Conservation (phyloP, 2,329 filamentous ascomycete species). For the Aspergillus sp. region DNA sequence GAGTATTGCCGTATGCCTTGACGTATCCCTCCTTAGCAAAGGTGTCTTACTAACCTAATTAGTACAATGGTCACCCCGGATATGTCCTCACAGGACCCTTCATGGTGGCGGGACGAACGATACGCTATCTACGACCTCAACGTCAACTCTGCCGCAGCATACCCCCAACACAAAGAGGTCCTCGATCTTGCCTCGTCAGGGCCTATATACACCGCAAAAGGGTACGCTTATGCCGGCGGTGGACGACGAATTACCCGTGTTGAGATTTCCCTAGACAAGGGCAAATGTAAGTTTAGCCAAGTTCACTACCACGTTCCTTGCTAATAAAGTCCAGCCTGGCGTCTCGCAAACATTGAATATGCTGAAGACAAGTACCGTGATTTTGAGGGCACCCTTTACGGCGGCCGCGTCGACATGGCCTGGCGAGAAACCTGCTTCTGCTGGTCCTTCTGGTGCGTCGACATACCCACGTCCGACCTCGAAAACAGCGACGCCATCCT, state of each 20-base stretch:
- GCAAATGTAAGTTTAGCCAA: slow-evolving; percentile 55
- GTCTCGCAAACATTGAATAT: slow-evolving; percentile 75
- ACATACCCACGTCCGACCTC: slow-evolving; percentile 67
- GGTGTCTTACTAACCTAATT: slow-evolving; percentile 13
- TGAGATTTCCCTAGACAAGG: slow-evolving; percentile 82
- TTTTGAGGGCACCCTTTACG: slow-evolving; percentile 67
- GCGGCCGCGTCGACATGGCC: slow-evolving; percentile 76
- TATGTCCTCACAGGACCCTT: slow-evolving; percentile 71
- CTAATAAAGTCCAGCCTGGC: slow-evolving; percentile 61
- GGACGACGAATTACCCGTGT: slow-evolving; percentile 82
- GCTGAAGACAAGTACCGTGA: slow-evolving; percentile 83
- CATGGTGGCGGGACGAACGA: slow-evolving; percentile 85
- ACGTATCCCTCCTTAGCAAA: not conserved
- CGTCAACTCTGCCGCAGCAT: slow-evolving; percentile 80
- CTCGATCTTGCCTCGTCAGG: slow-evolving; percentile 56
- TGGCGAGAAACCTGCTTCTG: slow-evolving; percentile 84
- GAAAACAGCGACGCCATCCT: slow-evolving; percentile 71
- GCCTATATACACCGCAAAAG: slow-evolving; percentile 67
- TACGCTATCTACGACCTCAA: slow-evolving; percentile 94
- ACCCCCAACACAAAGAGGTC: slow-evolving; percentile 77
- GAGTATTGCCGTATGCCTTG: slow-evolving; percentile 70
- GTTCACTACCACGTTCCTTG: not conserved
- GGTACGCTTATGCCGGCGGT: slow-evolving; percentile 88
- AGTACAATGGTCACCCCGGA: slow-evolving; percentile 82
- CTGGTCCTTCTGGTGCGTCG: slow-evolving; percentile 89